Base-by-base conservation (phyloP, 495 filamentous ascomycete genomes). In the Aspergillus panamensis region DNA sequence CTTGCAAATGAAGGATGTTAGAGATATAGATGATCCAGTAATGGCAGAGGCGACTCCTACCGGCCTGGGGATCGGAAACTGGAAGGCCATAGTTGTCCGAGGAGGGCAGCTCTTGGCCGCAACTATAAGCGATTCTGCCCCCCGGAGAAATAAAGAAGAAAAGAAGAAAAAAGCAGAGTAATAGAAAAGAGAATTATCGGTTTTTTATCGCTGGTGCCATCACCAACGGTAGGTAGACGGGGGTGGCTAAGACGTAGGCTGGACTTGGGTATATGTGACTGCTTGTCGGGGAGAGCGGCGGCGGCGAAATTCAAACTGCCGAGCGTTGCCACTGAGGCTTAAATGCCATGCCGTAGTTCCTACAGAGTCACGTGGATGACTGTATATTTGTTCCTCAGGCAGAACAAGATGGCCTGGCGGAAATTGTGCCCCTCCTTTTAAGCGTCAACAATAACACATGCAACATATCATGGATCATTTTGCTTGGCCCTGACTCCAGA, bases 21-120 rank as follows among this genome's bases (percentile, higher is more conserved):
- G 67, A 35, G 20, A 50, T 53, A 47, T 12, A 48, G 30, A 48
- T 14, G 9, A 14, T 17, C 17, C 31, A 32, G 21, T 48, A 21
- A 25, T 21, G 56, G 8, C 21, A 16, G 33, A 21, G 25, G 25
- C 5, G 5, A 21, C 62, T 40, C 75, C 61, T 69, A 77, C 77
- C 55, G 73, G 67, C 67, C 72, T 68, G 48, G 67, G 66, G 45
- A 73, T 66, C 48, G 76, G 66, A 55, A 65, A 63, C 70, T 78
- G 77, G 61, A 80, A 79, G 63, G 75, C 77, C 79, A 82, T 82
- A 66, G 58, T 70, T 70, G 69, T 73, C 67, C 63, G 64, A 62
- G 29, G 57, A 60, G 42, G 67, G 70, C 74, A 73, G 76, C 74
- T 48, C 74, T 66, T 47, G 73, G 76, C 76, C 76, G 74, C 69